Evolutionary conservation across 2,329 filamentous ascomycete species (phyloP), one percentile per base, ranked within the genome.

Genomic region (Immersiporthe knoxdaviesiana): DNA sequence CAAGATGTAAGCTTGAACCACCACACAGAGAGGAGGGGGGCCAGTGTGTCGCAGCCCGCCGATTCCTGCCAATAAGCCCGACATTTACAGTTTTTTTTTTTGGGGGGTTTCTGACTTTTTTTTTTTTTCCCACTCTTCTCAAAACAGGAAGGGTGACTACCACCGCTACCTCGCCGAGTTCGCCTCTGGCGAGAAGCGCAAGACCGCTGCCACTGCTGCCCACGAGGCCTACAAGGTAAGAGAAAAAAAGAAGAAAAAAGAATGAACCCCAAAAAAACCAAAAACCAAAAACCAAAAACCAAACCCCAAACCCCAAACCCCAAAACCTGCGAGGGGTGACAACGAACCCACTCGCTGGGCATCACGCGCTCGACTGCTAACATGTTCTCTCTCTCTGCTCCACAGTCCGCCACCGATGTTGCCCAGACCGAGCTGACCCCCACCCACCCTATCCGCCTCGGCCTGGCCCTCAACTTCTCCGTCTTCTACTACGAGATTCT

Each of bases 401-500:
- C 78, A 96, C 94, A 97, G 92, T 61, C 84, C 66, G 95, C 95
- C 77, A 98, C 95, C 85, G 95, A 97, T 79, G 95, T 98, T 79
- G 96, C 96, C 77, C 95, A 97, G 88, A 97, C 93, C 75, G 95
- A 98, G 84, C 91, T 98, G 77, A 95, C 95, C 73, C 95, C 95
- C 73, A 98, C 96, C 72, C 95, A 98, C 88, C 95, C 95, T 77
- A 98, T 98, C 86, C 94, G 95, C 79, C 93, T 98, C 74, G 95
- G 95, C 82, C 91, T 98, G 78, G 95, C 95, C 76, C 90, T 98
- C 77, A 98, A 97, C 91, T 97, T 98, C 90, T 97, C 94, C 74
- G 95, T 97, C 78, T 97, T 97, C 88, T 97, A 97, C 90, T 97
- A 97, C 84, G 96, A 97, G 89, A 97, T 97, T 81, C 87, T 97